Conservation (phyloP, 495 filamentous ascomycete species). For the Tuber magnatum region DNA sequence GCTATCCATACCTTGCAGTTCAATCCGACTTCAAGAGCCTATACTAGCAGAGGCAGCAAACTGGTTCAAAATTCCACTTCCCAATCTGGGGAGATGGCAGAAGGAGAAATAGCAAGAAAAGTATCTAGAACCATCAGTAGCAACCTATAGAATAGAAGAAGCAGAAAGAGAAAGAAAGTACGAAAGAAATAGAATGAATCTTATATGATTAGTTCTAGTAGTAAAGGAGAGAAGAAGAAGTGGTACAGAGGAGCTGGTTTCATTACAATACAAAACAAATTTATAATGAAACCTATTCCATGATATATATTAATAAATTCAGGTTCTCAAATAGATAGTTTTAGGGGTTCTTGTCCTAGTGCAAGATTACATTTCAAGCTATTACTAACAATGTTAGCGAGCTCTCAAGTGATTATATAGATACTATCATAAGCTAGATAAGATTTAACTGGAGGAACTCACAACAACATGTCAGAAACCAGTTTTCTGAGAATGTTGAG, state of each 20-base stretch:
- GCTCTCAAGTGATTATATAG: slow-evolving; percentile 7
- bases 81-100: too few relatives aligned
- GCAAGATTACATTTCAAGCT: too few relatives aligned
- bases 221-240: neutral
- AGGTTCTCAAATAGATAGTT: slow-evolving; percentile 15
- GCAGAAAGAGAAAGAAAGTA: too few relatives aligned
- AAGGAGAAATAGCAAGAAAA: too few relatives aligned
- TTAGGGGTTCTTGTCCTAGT: too few relatives aligned
- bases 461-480: neutral
- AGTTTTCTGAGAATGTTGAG: neutral
- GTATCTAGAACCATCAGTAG: too few relatives aligned
- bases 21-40: too few relatives aligned
- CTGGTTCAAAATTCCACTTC: too few relatives aligned
- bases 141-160: too few relatives aligned
- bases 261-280: neutral
- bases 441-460: slow-evolving; percentile 9
- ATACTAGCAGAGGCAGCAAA: too few relatives aligned
- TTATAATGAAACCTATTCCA: neutral
- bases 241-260: slow-evolving; percentile 1
- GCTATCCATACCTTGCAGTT: too few relatives aligned
- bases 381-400: slow-evolving; percentile 4
- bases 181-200: neutral
- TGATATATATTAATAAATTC: neutral
- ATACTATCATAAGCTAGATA: neutral
- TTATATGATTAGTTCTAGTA: neutral